Evolutionary conservation across 768 basidiomycete species (phyloP).

Genomic region (Pisolithus albus): DNA sequence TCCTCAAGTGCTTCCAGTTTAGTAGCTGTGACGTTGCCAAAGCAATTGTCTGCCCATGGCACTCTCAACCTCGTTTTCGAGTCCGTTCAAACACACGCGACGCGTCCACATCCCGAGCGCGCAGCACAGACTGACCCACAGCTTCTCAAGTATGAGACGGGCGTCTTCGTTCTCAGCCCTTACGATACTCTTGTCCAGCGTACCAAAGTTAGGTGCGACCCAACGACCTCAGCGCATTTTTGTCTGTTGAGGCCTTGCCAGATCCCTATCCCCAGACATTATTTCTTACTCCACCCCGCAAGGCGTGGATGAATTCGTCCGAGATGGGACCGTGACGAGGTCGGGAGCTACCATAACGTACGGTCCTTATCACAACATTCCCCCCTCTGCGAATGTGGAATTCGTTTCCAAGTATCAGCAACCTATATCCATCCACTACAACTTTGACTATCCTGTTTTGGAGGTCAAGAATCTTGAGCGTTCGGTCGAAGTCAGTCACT

Average conservation of each 20-base stretch:
- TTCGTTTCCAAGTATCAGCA: constrained; percentile 62
- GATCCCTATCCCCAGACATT: constrained; percentile 65
- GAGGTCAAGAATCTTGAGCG: constrained; percentile 69
- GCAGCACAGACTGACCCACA: constrained; percentile 75
- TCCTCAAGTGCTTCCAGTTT: constrained; percentile 41
- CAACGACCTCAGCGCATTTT: background rate
- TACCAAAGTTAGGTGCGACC: constrained; percentile 75
- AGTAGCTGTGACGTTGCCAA: constrained; percentile 60
- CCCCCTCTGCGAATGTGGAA: constrained; percentile 46
- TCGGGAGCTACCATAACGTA: constrained; percentile 80
- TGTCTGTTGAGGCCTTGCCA: constrained; percentile 23
- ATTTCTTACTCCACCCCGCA: constrained; percentile 67
- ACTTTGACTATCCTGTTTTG: constrained; percentile 74
- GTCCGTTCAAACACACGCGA: constrained; percentile 71
- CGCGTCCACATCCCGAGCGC: constrained; percentile 65
- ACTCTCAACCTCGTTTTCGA: constrained; percentile 74
- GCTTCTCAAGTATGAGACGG: constrained; percentile 67
- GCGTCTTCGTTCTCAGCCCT: constrained; percentile 77
- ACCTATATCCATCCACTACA: constrained; percentile 68
- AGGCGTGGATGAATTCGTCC: constrained; percentile 49
- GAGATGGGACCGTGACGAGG: constrained; percentile 58
- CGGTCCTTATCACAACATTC: constrained; percentile 79
- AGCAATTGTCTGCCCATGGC: constrained; percentile 47
- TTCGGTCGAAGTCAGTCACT: constrained; percentile 88
- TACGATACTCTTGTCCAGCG: constrained; percentile 78